These are phyloP conservation scores for Mycothermus thermophilus DNA, from an alignment of 495 filamentous ascomycete species.

Conservation along the genomic window DNA sequence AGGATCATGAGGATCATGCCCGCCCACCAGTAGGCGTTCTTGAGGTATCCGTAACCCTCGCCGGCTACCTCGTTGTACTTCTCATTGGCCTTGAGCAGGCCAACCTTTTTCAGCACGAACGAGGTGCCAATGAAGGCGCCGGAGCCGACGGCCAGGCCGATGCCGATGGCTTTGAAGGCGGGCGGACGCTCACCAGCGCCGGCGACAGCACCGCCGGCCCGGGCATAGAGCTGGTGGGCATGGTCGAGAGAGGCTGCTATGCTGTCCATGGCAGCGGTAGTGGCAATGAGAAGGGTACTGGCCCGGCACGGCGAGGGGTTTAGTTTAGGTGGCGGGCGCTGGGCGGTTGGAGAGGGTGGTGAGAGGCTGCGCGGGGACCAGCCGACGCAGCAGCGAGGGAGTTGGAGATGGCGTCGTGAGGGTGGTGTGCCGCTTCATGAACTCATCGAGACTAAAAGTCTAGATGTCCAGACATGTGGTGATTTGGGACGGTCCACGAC, in stretches of 20 bases:
- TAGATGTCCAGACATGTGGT: too few species aligned
- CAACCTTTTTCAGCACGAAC: conserved; percentile 91
- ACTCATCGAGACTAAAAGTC: too few species aligned
- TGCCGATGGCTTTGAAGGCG: conserved; percentile 73
- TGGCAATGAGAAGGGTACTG: too few species aligned
- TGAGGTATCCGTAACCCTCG: conserved; percentile 95
- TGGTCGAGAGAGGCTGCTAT: conserved; percentile 24
- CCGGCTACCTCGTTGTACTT: conserved; percentile 96
- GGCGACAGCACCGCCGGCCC: conserved; percentile 18
- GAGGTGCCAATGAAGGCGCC: conserved; percentile 90
- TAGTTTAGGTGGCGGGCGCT: too few species aligned
- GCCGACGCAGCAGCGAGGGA: too few species aligned
- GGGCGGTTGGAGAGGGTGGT: too few species aligned
- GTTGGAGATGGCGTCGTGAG: too few species aligned
- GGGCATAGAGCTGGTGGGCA: conserved; percentile 30
- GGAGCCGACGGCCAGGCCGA: conserved; percentile 73
- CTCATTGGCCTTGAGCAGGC: conserved; percentile 78
- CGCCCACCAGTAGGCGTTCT: conserved; percentile 89
- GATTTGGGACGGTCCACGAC: too few species aligned
- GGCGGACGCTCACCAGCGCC: conserved; percentile 23
- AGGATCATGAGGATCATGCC: conserved; percentile 97
- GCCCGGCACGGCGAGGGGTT: too few species aligned
- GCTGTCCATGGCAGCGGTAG: conserved; percentile 28
- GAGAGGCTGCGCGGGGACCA: too few species aligned
- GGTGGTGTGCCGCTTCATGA: too few species aligned